These are phyloP conservation scores for Jamesozyma hellenica DNA, from an alignment of 805 yeast species.

Conservation along the genomic window DNA sequence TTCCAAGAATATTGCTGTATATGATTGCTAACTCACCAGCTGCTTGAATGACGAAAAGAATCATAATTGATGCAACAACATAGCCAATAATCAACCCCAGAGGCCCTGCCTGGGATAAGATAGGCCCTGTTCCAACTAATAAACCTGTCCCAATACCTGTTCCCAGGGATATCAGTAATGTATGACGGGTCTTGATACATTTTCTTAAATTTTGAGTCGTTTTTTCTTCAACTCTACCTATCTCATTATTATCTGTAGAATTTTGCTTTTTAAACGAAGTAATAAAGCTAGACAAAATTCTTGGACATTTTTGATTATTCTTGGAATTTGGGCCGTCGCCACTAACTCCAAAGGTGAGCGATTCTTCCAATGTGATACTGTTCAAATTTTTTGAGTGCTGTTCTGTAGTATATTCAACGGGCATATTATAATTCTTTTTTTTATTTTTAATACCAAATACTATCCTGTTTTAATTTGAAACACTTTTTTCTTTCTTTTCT, in stretches of 20 bases:
- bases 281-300: background rate
- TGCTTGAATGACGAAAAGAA: constrained; percentile 45
- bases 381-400: background rate
- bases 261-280: background rate
- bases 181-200: constrained; percentile 12
- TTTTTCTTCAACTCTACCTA: background rate
- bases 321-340: too few relatives aligned
- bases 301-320: too few relatives aligned
- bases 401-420: too few relatives aligned
- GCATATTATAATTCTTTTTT: too few relatives aligned
- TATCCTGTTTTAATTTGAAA: too few relatives aligned
- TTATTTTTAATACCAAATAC: too few relatives aligned
- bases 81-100: constrained; percentile 43
- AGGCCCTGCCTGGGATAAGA: constrained; percentile 36
- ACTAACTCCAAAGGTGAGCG: too few relatives aligned
- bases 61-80: constrained; percentile 44
- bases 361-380: background rate
- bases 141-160: constrained; percentile 76
- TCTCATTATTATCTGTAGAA: background rate
- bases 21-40: constrained; percentile 56
- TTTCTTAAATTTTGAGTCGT: constrained; percentile 3
- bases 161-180: constrained; percentile 49
- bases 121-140: constrained; percentile 44
- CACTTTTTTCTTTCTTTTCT: too few relatives aligned
- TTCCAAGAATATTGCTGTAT: constrained; percentile 48